Evolutionary conservation across 108 stramenopile genomes (phyloP).

Genomic region (Fistulifera pelliculosa): DNA sequence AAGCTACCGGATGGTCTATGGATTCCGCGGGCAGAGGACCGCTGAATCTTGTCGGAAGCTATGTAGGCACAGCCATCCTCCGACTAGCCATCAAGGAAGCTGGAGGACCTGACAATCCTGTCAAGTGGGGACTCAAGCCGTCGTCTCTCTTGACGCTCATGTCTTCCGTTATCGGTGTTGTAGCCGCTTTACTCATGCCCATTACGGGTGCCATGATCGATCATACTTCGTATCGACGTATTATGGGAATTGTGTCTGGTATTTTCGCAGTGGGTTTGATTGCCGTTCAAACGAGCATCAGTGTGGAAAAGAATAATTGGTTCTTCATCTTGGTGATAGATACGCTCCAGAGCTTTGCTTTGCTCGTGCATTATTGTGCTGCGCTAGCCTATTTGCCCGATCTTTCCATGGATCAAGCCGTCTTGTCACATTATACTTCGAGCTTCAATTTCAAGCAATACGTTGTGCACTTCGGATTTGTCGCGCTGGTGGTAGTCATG

Average conservation of each 20-base stretch:
- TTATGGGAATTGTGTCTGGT: slow-evolving; percentile 31
- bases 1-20: slow-evolving; percentile 54
- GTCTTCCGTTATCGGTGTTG: slow-evolving; percentile 50
- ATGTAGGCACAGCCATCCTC: slow-evolving; percentile 54
- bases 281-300: slow-evolving; percentile 31
- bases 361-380: slow-evolving; percentile 20
- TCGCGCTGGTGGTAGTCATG: slow-evolving; percentile 25
- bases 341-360: slow-evolving; percentile 39
- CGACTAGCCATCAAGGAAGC: slow-evolving; percentile 36
- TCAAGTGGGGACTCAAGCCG: slow-evolving; percentile 48
- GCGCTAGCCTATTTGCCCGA: slow-evolving; percentile 52
- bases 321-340: slow-evolving; percentile 58
- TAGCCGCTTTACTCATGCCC: slow-evolving; percentile 31
- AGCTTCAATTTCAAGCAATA: slow-evolving; percentile 25
- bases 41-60: slow-evolving; percentile 44
- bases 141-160: slow-evolving; percentile 60
- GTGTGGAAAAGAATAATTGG: slow-evolving; percentile 40
- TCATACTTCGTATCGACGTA: slow-evolving; percentile 46
- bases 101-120: slow-evolving; percentile 17
- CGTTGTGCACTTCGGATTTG: slow-evolving; percentile 25
- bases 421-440: slow-evolving; percentile 27
- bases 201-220: slow-evolving; percentile 69
- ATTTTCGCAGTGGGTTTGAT: slow-evolving; percentile 26
- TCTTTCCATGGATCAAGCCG: slow-evolving; percentile 39
- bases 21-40: slow-evolving; percentile 45